Conservation (phyloP, 1,284 basidiomycete species). For the Mrakiaceae sp. region DNA sequence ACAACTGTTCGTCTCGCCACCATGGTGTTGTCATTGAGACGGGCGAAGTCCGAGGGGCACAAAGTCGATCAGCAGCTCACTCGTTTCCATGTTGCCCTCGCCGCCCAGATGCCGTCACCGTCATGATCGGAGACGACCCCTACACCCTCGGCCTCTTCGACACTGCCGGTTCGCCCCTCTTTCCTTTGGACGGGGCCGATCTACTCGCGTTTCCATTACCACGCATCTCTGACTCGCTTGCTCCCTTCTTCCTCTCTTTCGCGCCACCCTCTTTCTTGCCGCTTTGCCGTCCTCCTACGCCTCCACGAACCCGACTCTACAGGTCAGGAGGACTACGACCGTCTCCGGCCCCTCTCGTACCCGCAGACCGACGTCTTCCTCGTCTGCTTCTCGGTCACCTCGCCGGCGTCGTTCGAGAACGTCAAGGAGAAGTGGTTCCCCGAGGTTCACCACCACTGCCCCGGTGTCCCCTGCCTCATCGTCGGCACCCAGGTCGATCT, state of each 20-base stretch:
- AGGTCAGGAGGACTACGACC: slow-evolving; percentile 99
- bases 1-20: slow-evolving; percentile 38
- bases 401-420: slow-evolving; percentile 98
- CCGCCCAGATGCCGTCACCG: slow-evolving; percentile 84
- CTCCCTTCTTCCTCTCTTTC: slow-evolving; percentile 22
- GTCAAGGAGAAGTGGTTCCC: slow-evolving; percentile 99
- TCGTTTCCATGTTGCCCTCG: not conserved
- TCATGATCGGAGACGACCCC: slow-evolving; percentile 99
- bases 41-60: not conserved
- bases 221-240: not conserved
- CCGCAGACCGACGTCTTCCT: slow-evolving; percentile 99
- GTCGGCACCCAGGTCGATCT: slow-evolving; percentile 98
- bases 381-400: slow-evolving; percentile 98
- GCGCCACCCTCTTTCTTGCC: not conserved
- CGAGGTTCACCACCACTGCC: slow-evolving; percentile 98
- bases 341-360: slow-evolving; percentile 95
- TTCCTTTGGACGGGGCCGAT: not conserved
- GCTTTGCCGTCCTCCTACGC: not conserved
- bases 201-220: not conserved
- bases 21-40: slow-evolving; percentile 21
- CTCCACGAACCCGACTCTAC: slow-evolving; percentile 7
- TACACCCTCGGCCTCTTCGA: slow-evolving; percentile 98
- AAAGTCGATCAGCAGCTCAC: not conserved
- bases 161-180: slow-evolving; percentile 65
- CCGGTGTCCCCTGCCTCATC: slow-evolving; percentile 97